Conservation (phyloP, 1,284 basidiomycete species). For the Ustilago esculenta region DNA sequence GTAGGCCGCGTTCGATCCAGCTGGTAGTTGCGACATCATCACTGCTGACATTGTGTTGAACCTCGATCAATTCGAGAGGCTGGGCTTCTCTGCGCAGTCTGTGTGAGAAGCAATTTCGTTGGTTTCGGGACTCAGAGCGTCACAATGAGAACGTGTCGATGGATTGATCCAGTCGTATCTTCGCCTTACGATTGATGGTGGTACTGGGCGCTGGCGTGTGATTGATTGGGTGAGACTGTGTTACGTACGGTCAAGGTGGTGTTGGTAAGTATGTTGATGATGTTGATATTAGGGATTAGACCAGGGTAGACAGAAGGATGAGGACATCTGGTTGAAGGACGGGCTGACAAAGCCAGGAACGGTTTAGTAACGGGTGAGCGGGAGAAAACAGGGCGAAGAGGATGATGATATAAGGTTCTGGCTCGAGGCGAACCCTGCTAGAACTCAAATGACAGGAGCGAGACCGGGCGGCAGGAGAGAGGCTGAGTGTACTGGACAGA, state of each 20-base stretch:
- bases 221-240: background rate
- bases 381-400: no score
- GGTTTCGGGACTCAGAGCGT: background rate
- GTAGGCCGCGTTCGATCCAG: constrained; percentile 12
- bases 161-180: background rate
- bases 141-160: background rate
- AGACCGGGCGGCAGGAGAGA: no score
- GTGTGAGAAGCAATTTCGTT: background rate
- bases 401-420: background rate
- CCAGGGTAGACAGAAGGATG: background rate
- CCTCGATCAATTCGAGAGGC: background rate
- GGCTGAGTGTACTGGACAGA: no score
- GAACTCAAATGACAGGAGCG: background rate
- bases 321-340: no score
- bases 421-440: no score
- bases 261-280: background rate
- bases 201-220: background rate
- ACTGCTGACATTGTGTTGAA: constrained; percentile 5
- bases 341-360: no score
- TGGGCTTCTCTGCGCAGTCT: background rate
- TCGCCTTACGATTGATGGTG: no score
- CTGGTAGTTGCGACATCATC: constrained; percentile 23
- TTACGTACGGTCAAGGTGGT: background rate
- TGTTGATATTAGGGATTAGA: background rate
- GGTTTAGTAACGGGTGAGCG: no score